phyloP scores from a whole-genome alignment of 805 yeast species.

The Scheffersomyces spartinae region DNA sequence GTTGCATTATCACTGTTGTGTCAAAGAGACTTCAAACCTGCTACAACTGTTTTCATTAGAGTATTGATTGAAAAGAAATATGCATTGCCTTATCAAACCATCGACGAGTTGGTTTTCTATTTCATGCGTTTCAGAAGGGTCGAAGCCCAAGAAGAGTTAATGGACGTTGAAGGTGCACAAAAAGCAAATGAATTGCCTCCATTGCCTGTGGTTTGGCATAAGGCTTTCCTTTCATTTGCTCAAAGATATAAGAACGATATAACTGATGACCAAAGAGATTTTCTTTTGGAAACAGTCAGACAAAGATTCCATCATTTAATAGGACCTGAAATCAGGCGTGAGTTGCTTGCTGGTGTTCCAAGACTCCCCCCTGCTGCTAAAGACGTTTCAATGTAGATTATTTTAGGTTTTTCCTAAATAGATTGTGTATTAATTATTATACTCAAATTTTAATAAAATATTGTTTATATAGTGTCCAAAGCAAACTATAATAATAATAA shows the following conservation, averaged over 20 bases:
- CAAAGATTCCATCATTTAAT: conserved; percentile 81
- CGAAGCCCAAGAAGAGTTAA: conserved; percentile 28
- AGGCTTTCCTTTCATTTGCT: conserved; percentile 87
- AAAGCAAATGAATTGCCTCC: conserved; percentile 34
- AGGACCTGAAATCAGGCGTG: conserved; percentile 92
- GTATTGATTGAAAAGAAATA: conserved; percentile 87
- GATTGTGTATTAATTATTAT: conserved; percentile 3
- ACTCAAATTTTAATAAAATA: background rate
- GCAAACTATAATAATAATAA: conserved; percentile 1
- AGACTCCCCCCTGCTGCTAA: conserved; percentile 30
- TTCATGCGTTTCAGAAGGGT: conserved; percentile 81
- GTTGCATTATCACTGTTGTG: conserved; percentile 84
- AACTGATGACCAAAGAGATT: conserved; percentile 97
- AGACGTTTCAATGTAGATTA: conserved; percentile 20
- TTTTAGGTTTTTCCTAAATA: conserved; percentile 3
- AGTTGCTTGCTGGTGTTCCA: conserved; percentile 74
- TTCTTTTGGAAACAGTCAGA: conserved; percentile 80
- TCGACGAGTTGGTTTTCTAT: conserved; percentile 88
- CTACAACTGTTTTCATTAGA: conserved; percentile 82
- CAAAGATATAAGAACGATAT: conserved; percentile 95
- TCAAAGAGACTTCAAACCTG: conserved; percentile 74
- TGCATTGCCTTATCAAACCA: conserved; percentile 92
- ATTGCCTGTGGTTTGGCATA: conserved; percentile 96
- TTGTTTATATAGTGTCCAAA: background rate
- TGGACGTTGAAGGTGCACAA: conserved; percentile 20